Conservation (phyloP, 2,329 filamentous ascomycete species). For the Fusarium miscanthi region DNA sequence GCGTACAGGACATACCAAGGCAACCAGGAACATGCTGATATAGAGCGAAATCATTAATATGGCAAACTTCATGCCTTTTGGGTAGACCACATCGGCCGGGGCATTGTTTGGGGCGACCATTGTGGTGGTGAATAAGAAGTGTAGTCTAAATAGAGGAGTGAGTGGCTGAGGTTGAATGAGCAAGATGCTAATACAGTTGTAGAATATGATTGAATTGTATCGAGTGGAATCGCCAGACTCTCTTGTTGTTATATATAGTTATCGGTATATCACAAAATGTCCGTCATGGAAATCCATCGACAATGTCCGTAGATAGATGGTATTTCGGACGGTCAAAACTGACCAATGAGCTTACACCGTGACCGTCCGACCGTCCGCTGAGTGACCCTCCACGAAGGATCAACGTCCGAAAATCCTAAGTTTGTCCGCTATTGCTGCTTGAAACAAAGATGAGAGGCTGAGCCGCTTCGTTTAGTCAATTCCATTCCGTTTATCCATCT, state of each 20-base stretch:
- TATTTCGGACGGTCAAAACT: background rate
- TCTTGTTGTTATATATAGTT: background rate
- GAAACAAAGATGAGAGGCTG: background rate
- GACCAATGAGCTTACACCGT: conserved; percentile 35
- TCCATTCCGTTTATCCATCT: background rate
- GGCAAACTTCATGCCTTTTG: background rate
- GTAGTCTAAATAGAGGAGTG: background rate
- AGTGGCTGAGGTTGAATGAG: background rate
- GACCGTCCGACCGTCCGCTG: conserved; percentile 11
- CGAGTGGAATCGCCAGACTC: background rate
- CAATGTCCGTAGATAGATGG: background rate
- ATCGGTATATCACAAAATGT: background rate
- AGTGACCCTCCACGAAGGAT: conserved; percentile 2
- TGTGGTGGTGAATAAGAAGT: background rate
- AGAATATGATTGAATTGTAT: background rate
- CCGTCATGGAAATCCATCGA: background rate
- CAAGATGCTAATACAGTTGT: background rate
- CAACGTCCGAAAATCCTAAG: background rate
- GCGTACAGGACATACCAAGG: background rate
- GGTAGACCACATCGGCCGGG: background rate
- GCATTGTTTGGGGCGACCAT: background rate
- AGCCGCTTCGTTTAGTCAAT: background rate
- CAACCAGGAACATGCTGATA: conserved; percentile 16
- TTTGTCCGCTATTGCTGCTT: background rate
- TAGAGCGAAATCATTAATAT: conserved; percentile 14